phyloP scores from a whole-genome alignment of 2,329 filamentous ascomycete species.

The Fusarium floridanum region DNA sequence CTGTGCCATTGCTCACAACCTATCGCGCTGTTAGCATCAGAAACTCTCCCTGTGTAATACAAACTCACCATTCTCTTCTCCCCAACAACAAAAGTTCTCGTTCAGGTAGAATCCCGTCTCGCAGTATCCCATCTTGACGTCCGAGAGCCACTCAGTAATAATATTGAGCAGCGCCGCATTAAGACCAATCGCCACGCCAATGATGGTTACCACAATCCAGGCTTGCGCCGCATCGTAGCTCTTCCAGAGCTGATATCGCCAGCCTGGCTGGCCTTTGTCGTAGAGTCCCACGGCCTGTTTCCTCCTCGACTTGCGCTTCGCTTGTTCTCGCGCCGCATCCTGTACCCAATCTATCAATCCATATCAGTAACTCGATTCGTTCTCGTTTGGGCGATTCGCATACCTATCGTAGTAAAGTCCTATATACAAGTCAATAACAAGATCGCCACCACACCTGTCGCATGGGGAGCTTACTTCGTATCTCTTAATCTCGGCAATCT shows the following conservation, averaged over 20 bases:
- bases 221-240: slow-evolving; percentile 97
- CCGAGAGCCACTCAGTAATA: slow-evolving; percentile 94
- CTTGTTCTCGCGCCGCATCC: slow-evolving; percentile 91
- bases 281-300: slow-evolving; percentile 80
- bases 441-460: slow-evolving; percentile 46
- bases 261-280: slow-evolving; percentile 77
- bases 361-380: slow-evolving; percentile 50
- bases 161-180: slow-evolving; percentile 96
- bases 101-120: slow-evolving; percentile 96
- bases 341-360: slow-evolving; percentile 86
- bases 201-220: slow-evolving; percentile 96
- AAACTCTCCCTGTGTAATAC: not conserved
- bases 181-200: slow-evolving; percentile 90
- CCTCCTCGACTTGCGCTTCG: slow-evolving; percentile 81
- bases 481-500: slow-evolving; percentile 97
- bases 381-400: slow-evolving; percentile 31
- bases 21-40: slow-evolving; percentile 48
- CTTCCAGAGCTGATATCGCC: slow-evolving; percentile 84
- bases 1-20: slow-evolving; percentile 89
- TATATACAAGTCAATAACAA: slow-evolving; percentile 39
- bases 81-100: slow-evolving; percentile 98
- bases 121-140: slow-evolving; percentile 97
- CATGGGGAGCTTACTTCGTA: slow-evolving; percentile 75
- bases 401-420: slow-evolving; percentile 96
- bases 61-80: slow-evolving; percentile 80